Evolutionary conservation across 2,329 filamentous ascomycete genomes (phyloP), one percentile per base, ranked within the genome.

Genomic region (Xylaria sp.): DNA sequence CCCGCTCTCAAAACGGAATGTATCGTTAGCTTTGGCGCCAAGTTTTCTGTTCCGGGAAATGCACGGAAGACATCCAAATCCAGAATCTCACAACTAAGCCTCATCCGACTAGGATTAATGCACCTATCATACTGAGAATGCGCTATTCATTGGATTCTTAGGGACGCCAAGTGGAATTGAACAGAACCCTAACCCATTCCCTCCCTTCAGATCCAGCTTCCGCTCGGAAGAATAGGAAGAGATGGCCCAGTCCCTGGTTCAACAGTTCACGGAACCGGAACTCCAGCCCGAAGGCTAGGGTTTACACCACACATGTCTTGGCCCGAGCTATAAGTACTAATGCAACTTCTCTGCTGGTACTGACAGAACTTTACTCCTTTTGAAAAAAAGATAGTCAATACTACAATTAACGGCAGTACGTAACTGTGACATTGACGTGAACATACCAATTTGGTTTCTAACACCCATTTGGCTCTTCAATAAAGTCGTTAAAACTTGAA

Each of bases 1-100:
- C 56, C 63, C 59, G 66, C 50, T 66, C 59, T 66, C 27, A 63
- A 66, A 63, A 17, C 4, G 63, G 63, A 63, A 61, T 61, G 50
- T 33, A 42, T 53, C n/a, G 10, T 38, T 56, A 39, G 44, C 11
- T 58, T 17, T 29, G 10, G 38, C 50, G 65, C 65, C 59, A 65
- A 56, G 59, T 36, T 45, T 50, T 66, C 56, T 6, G 38, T 69
- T 69, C n/a, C 59, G 27, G 64, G 56, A 61, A 55, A 64, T 51
- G 2, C 45, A 55, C 53, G 64, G 67, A 42, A 61, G 55, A 56
- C 63, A 47, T 33, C 61, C 60, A 15, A 59, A 50, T 33, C 11
- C 39, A 62, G 51, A 58, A 55, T 27, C 22, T 33, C 20, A 44
- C 44, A 50, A 58, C 31, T 22, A 36, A 29, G 15, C 50, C n/a